phyloP scores from a whole-genome alignment of 169 alveolate species.

The Plasmodium cynomolgi region DNA sequence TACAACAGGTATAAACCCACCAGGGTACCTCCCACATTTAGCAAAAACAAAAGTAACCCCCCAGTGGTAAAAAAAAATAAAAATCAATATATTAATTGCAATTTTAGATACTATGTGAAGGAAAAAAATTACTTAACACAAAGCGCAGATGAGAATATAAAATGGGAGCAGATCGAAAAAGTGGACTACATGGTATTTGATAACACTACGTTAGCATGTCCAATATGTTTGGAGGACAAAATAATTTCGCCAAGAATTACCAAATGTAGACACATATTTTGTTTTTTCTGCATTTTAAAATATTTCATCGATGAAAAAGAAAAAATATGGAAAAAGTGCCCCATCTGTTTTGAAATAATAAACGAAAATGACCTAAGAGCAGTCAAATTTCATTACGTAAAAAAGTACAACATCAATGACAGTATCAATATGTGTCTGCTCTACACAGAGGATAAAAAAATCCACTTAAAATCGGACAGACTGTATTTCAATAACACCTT shows the following conservation, averaged over 20 bases:
- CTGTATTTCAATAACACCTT: slow-evolving; percentile 43
- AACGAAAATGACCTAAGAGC: slow-evolving; percentile 54
- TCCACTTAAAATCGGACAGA: slow-evolving; percentile 28
- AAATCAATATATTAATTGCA: slow-evolving; percentile 69
- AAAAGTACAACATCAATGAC: slow-evolving; percentile 40
- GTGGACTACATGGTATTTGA: slow-evolving; percentile 77
- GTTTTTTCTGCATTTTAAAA: slow-evolving; percentile 79
- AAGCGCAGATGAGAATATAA: slow-evolving; percentile 25
- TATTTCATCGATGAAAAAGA: slow-evolving; percentile 74
- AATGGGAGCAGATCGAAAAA: slow-evolving; percentile 77
- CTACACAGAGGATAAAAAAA: slow-evolving; percentile 61
- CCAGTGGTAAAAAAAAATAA: slow-evolving; percentile 31
- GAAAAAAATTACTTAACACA: slow-evolving; percentile 56
- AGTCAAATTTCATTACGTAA: slow-evolving; percentile 62
- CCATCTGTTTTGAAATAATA: slow-evolving; percentile 40
- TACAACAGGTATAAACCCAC: slow-evolving; percentile 63
- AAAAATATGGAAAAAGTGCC: slow-evolving; percentile 56
- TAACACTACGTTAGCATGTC: slow-evolving; percentile 76
- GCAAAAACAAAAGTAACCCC: background rate
- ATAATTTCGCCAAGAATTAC: slow-evolving; percentile 77
- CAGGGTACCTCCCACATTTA: slow-evolving; percentile 5
- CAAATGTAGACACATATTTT: slow-evolving; percentile 78
- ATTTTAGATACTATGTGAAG: slow-evolving; percentile 60
- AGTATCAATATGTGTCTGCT: slow-evolving; percentile 44
- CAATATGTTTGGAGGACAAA: slow-evolving; percentile 79